These are phyloP conservation scores for Infundibulicybe gibba DNA, from an alignment of 768 basidiomycete species.

Conservation along the genomic window DNA sequence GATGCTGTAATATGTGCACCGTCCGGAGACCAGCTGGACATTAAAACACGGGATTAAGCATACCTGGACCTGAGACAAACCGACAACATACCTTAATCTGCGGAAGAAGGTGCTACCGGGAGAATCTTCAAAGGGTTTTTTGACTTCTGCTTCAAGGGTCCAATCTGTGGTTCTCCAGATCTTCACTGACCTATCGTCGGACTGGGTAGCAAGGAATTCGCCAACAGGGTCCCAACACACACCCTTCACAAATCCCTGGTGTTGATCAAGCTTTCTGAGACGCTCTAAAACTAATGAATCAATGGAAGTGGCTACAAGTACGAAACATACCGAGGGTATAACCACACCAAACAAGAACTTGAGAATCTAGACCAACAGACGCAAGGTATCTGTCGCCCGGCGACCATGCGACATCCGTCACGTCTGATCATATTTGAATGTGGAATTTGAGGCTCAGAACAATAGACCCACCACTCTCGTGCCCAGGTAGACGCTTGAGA, in stretches of 20 bases:
- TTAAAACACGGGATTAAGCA: background rate
- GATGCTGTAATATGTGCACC: constrained; percentile 98
- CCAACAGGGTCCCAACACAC: constrained; percentile 99
- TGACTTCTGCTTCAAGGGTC: constrained; percentile 79
- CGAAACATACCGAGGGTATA: constrained; percentile 70
- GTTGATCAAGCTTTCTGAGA: constrained; percentile 77
- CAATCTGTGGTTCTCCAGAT: constrained; percentile 96
- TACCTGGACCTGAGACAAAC: background rate
- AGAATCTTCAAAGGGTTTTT: constrained; percentile 89
- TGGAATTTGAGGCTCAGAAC: background rate
- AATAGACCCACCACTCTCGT: constrained; percentile 76
- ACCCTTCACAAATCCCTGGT: constrained; percentile 97
- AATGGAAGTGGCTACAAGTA: background rate
- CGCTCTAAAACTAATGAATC: constrained; percentile 51
- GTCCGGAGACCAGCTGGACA: constrained; percentile 91
- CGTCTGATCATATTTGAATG: constrained; percentile 50
- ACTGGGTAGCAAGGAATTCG: constrained; percentile 95
- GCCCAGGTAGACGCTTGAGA: constrained; percentile 85
- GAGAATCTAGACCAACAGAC: constrained; percentile 89
- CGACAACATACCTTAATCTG: constrained; percentile 62
- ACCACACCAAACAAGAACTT: constrained; percentile 92
- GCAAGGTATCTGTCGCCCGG: constrained; percentile 91
- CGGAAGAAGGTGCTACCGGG: constrained; percentile 95
- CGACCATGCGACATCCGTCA: constrained; percentile 94
- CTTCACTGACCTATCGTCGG: constrained; percentile 94